phyloP scores from a whole-genome alignment of 2,329 filamentous ascomycete species.

The Cladosporium austrohemisphaericum region DNA sequence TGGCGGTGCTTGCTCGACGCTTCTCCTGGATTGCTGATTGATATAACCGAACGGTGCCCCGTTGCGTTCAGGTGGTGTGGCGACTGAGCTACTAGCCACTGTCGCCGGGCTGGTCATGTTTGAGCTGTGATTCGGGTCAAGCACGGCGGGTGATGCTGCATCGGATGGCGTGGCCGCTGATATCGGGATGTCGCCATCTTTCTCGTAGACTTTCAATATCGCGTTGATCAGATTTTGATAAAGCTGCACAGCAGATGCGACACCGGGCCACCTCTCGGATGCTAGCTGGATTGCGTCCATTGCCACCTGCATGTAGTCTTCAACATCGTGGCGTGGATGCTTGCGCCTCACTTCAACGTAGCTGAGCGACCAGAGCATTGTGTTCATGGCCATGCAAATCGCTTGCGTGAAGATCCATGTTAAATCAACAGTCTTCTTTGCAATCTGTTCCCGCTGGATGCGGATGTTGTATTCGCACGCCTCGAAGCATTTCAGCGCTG shows the following conservation, averaged over 20 bases:
- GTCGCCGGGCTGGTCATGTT: slow-evolving; percentile 42
- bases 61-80: slow-evolving; percentile 31
- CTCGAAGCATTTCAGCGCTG: slow-evolving; percentile 77
- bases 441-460: slow-evolving; percentile 75
- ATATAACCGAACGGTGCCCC: slow-evolving; percentile 28
- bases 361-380: slow-evolving; percentile 85
- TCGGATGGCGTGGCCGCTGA: slow-evolving; percentile 47
- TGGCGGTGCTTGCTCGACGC: slow-evolving; percentile 31
- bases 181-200: slow-evolving; percentile 50
- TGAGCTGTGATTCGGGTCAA: neutral
- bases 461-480: slow-evolving; percentile 78
- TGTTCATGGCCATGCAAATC: slow-evolving; percentile 88
- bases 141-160: slow-evolving; percentile 33
- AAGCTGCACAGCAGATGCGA: slow-evolving; percentile 75
- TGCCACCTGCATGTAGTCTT: slow-evolving; percentile 68
- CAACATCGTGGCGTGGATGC: slow-evolving; percentile 70
- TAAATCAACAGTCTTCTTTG: slow-evolving; percentile 70
- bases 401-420: slow-evolving; percentile 92
- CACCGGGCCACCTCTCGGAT: slow-evolving; percentile 87
- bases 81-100: slow-evolving; percentile 30
- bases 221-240: slow-evolving; percentile 83
- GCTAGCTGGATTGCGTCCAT: slow-evolving; percentile 76
- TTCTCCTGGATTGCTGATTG: slow-evolving; percentile 28
- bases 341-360: slow-evolving; percentile 75
- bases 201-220: slow-evolving; percentile 83